Percentiles rank a stretch among this genome's conserved stretches.
These are phyloP conservation scores for Hymenotorrendiella dingleyae DNA, from an alignment of 2,329 filamentous ascomycete species.

Conservation along the genomic window DNA sequence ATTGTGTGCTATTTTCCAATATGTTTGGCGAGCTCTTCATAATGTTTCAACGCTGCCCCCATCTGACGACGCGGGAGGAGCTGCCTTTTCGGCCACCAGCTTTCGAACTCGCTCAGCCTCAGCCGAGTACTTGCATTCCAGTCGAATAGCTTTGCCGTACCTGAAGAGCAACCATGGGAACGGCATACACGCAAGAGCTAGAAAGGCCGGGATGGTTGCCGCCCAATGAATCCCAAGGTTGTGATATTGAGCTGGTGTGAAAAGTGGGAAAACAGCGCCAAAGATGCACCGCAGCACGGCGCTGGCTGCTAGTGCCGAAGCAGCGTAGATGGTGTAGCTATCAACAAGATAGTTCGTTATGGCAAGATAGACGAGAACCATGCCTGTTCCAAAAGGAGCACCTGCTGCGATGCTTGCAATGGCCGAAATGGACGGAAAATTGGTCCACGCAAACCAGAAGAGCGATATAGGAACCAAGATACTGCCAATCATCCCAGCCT, in stretches of 20 bases:
- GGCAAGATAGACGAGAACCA: slow-evolving; percentile 39
- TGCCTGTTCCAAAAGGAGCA: slow-evolving; percentile 47
- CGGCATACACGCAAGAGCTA: no score
- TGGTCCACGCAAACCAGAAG: slow-evolving; percentile 67
- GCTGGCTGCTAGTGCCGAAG: slow-evolving; percentile 40
- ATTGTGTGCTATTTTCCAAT: no score
- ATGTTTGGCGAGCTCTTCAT: no score
- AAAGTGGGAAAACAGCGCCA: background rate
- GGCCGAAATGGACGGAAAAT: slow-evolving; percentile 66
- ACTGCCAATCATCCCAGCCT: background rate
- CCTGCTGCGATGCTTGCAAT: slow-evolving; percentile 66
- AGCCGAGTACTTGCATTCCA: no score
- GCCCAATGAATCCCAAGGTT: background rate
- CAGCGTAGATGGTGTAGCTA: slow-evolving; percentile 43
- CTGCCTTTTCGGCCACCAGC: no score
- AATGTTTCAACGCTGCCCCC: no score
- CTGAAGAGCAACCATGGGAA: no score
- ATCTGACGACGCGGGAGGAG: no score
- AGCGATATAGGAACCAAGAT: background rate
- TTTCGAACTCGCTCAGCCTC: no score
- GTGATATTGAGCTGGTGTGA: background rate
- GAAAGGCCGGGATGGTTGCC: no score
- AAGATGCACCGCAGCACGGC: background rate
- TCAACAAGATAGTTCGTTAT: slow-evolving; percentile 46
- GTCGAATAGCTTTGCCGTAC: no score